phyloP scores from a whole-genome alignment of 1,284 basidiomycete genomes.

The Puccinia coronata region DNA sequence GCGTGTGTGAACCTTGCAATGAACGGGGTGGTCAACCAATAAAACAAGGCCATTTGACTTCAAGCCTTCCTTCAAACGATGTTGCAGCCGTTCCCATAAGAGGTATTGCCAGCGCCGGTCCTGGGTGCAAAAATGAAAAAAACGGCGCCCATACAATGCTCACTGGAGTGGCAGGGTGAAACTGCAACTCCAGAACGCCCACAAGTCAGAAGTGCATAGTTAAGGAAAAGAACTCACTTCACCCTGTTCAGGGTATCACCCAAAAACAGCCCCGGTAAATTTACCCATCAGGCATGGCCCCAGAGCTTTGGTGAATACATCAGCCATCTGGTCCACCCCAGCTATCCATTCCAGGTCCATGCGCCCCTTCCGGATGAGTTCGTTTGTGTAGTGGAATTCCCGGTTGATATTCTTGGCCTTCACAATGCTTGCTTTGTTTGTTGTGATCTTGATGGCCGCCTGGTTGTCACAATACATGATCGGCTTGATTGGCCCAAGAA shows the following conservation, averaged over 20 bases:
- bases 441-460: neutral
- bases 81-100: too few relatives aligned
- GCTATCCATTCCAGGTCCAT: neutral
- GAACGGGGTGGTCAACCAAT: too few relatives aligned
- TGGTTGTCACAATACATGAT: neutral
- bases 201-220: neutral
- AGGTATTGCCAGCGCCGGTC: too few relatives aligned
- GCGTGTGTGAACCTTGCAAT: too few relatives aligned
- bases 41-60: too few relatives aligned
- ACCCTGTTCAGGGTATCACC: neutral
- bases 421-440: neutral
- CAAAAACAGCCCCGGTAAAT: neutral
- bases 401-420: neutral
- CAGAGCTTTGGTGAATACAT: neutral
- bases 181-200: neutral
- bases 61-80: too few relatives aligned
- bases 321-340: neutral
- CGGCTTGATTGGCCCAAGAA: neutral
- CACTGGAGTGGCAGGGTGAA: neutral
- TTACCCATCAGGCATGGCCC: neutral
- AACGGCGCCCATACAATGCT: neutral
- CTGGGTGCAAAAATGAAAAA: neutral
- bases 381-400: conserved; percentile 16
- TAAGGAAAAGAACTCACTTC: neutral
- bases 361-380: neutral